phyloP scores from a whole-genome alignment of 768 basidiomycete species.

The Amanita phalloides region DNA sequence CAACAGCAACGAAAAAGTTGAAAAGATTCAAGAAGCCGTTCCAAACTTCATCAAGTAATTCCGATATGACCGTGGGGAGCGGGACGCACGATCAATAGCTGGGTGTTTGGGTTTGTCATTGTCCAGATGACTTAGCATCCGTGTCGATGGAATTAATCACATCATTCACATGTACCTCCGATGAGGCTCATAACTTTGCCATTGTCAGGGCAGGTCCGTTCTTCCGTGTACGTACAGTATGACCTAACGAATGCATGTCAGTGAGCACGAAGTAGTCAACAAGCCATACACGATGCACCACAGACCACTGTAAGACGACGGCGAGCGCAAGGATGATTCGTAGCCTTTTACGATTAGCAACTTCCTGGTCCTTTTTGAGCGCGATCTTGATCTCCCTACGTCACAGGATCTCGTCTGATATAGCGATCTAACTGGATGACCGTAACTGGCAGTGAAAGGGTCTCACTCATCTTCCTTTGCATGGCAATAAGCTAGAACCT shows the following conservation, averaged over 20 bases:
- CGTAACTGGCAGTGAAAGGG: background rate
- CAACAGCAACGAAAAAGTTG: no score
- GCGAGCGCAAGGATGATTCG: slow-evolving; percentile 30
- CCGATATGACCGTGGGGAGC: background rate
- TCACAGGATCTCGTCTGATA: no score
- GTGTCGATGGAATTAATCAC: no score
- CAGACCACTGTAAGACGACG: slow-evolving; percentile 48
- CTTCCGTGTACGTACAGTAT: slow-evolving; percentile 26
- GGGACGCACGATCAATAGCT: slow-evolving; percentile 26
- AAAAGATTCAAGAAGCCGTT: slow-evolving; percentile 46
- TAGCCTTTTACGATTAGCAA: slow-evolving; percentile 40
- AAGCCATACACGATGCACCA: slow-evolving; percentile 21
- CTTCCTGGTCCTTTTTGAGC: slow-evolving; percentile 30
- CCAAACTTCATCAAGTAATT: slow-evolving; percentile 11
- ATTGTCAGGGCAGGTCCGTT: slow-evolving; percentile 20
- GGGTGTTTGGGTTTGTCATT: slow-evolving; percentile 38
- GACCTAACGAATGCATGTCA: slow-evolving; percentile 19
- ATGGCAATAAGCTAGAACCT: slow-evolving; percentile 45
- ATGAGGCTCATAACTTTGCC: slow-evolving; percentile 43
- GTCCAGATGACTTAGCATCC: no score
- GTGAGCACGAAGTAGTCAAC: background rate
- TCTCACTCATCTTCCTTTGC: slow-evolving; percentile 33
- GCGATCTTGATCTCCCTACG: slow-evolving; percentile 59
- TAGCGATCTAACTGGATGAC: background rate
- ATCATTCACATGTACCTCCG: no score